These are phyloP conservation scores for Taiozyma onychis DNA, from an alignment of 1,139 yeast genomes.

Conservation along the genomic window DNA sequence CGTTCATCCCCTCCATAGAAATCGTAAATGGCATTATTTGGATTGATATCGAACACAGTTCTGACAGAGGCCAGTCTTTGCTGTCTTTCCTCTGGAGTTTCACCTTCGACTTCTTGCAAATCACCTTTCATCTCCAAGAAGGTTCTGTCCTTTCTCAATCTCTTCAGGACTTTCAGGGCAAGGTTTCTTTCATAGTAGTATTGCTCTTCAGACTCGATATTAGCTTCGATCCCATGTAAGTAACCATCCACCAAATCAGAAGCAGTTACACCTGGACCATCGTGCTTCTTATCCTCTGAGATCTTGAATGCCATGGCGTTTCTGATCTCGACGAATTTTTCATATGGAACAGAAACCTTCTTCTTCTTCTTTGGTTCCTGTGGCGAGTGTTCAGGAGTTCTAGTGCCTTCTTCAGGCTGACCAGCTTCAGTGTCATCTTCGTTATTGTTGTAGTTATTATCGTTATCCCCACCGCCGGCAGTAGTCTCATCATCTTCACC, in stretches of 20 bases:
- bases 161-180: conserved; percentile 74
- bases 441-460: conserved; percentile 1
- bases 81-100: conserved; percentile 26
- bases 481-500: conserved; percentile 32
- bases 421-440: conserved; percentile 10
- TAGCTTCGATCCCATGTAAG: conserved; percentile 68
- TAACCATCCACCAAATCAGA: conserved; percentile 76
- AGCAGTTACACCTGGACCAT: conserved; percentile 64
- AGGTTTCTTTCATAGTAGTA: conserved; percentile 66
- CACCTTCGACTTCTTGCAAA: conserved; percentile 24
- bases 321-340: conserved; percentile 81
- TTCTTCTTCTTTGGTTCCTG: conserved; percentile 19
- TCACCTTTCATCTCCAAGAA: conserved; percentile 74
- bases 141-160: conserved; percentile 81
- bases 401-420: conserved; percentile 5
- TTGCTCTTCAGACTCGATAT: conserved; percentile 63
- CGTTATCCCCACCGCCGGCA: conserved; percentile 10
- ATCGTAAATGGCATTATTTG: conserved; percentile 75
- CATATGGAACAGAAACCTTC: conserved; percentile 67
- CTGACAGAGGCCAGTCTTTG: conserved; percentile 25
- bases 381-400: conserved; percentile 6
- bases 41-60: conserved; percentile 46
- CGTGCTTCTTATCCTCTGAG: conserved; percentile 41
- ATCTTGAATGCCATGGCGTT: conserved; percentile 71
- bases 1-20: conserved; percentile 19